These are phyloP conservation scores for Hortiboletus campestris DNA, from an alignment of 768 basidiomycete genomes.

Conservation along the genomic window DNA sequence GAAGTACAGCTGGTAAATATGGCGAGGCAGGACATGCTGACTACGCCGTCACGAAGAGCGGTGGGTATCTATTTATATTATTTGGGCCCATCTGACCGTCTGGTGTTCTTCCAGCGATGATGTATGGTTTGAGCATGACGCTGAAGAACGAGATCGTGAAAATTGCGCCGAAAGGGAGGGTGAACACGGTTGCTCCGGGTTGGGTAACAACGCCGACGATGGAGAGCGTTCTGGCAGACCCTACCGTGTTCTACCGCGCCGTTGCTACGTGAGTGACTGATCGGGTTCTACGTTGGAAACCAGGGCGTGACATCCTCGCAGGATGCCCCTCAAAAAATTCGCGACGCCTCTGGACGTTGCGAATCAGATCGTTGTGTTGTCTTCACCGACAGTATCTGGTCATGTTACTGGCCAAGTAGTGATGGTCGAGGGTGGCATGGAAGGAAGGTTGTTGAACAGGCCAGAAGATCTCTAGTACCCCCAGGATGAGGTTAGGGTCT, in stretches of 20 bases:
- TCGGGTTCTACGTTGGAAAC: neutral
- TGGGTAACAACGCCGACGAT: slow-evolving; percentile 69
- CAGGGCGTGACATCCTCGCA: slow-evolving; percentile 22
- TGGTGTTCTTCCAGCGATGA: slow-evolving; percentile 47
- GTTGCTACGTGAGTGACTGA: slow-evolving; percentile 58
- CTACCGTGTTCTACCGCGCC: slow-evolving; percentile 50
- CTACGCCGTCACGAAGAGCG: slow-evolving; percentile 67
- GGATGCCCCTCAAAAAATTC: slow-evolving; percentile 69
- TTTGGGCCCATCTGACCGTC: neutral
- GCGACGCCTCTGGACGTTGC: slow-evolving; percentile 64
- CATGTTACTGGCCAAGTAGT: slow-evolving; percentile 70
- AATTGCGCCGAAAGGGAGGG: slow-evolving; percentile 67
- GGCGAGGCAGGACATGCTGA: slow-evolving; percentile 69
- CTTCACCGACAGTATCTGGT: slow-evolving; percentile 61
- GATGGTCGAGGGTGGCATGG: slow-evolving; percentile 79
- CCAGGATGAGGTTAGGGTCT: slow-evolving; percentile 23
- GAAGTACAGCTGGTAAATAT: slow-evolving; percentile 70
- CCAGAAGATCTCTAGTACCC: slow-evolving; percentile 32
- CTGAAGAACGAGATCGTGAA: slow-evolving; percentile 82
- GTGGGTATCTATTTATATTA: slow-evolving; percentile 30
- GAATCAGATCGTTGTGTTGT: slow-evolving; percentile 57
- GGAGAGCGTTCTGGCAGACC: slow-evolving; percentile 54
- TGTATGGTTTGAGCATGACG: slow-evolving; percentile 66
- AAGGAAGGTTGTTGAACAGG: slow-evolving; percentile 55
- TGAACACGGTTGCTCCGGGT: slow-evolving; percentile 68